Evolutionary conservation across 2,329 filamentous ascomycete genomes (phyloP), one percentile per base, ranked within the genome.

Genomic region (Coniochaeta prunicola): DNA sequence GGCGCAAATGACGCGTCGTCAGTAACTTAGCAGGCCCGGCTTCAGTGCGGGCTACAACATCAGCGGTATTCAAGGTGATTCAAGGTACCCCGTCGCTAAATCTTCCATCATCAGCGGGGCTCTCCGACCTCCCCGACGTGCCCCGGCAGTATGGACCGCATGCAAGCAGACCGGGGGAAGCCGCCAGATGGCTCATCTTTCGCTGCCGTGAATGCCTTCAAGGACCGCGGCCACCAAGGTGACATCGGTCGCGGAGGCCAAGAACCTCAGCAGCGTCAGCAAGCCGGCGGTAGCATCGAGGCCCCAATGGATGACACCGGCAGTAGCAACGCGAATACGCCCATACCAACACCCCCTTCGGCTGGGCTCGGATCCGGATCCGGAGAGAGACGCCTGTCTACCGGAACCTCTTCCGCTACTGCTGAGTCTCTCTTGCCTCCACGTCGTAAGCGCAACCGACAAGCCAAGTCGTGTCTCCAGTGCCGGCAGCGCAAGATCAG

Each of bases 401-500:
- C 19, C 12, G 24, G 24, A 17, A 7, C 21, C 2, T 50, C 45
- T 50, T 2, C 45, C 45, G 13, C 26, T 50, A 26, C 21, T 7
- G 24, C 21, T 7, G 45, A 50, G 9, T 10, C 13, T 17, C 45
- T 30, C 3, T 4, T 50, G 10, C 45, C 21, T 6, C 45, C 45
- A n/a, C 53, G 53, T 9, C 53, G 53, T 3, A 33, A 34, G 17
- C 64, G 65, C 45, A 67, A 67, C 57, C 69, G 73, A 19, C 74
- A 73, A 34, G 70, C 76, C 3, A 69, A 78, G 33, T 83, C 83
- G 1, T 86, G 83, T 66, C 72, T 77, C 63, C 74, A 83, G 45
- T 88, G 85, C 65, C 76, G 84, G 48, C 77, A 72, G 58, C 81
- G 83, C 42, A 88, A 88, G 68, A 80, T 87, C 60, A 77, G 79